Percentiles rank a stretch among this genome's conserved stretches.
Evolutionary conservation across 148 eudicot species (phyloP).

Genomic region (Arbutus unedo): DNA sequence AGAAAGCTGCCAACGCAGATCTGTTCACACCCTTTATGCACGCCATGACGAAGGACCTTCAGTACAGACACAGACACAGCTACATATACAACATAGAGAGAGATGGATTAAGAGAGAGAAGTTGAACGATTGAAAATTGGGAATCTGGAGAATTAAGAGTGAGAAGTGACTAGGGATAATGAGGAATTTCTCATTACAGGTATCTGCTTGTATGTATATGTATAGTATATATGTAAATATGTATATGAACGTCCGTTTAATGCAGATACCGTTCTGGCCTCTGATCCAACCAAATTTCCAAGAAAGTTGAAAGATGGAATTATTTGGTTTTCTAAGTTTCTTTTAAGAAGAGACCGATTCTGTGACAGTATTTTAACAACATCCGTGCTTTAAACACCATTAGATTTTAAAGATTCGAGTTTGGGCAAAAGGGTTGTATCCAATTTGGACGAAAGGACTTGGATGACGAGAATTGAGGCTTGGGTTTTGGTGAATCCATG

Average conservation of each 20-base stretch:
- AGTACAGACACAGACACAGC: background rate
- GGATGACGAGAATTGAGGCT: background rate
- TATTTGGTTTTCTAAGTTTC: background rate
- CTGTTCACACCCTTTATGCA: conserved; percentile 61
- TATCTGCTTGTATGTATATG: too few relatives aligned
- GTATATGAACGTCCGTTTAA: background rate
- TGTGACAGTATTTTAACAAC: background rate
- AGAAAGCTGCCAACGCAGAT: conserved; percentile 84
- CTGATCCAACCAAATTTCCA: background rate
- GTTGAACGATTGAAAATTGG: background rate
- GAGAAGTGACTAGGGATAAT: too few relatives aligned
- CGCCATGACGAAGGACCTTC: conserved; percentile 31
- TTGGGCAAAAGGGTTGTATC: background rate
- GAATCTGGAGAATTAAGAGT: background rate
- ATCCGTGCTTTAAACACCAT: background rate
- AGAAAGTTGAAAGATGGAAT: background rate
- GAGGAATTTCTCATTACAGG: background rate
- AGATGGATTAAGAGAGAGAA: background rate
- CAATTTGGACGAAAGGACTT: background rate
- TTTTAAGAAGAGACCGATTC: background rate
- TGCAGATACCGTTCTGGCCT: background rate
- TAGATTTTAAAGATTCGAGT: background rate
- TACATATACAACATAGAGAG: background rate
- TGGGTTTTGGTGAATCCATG: background rate
- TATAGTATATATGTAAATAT: too few relatives aligned